Evolutionary conservation across 78 protist genomes (phyloP), one percentile per base, ranked within the genome.

Genomic region (Dictyostelium purpureum): DNA sequence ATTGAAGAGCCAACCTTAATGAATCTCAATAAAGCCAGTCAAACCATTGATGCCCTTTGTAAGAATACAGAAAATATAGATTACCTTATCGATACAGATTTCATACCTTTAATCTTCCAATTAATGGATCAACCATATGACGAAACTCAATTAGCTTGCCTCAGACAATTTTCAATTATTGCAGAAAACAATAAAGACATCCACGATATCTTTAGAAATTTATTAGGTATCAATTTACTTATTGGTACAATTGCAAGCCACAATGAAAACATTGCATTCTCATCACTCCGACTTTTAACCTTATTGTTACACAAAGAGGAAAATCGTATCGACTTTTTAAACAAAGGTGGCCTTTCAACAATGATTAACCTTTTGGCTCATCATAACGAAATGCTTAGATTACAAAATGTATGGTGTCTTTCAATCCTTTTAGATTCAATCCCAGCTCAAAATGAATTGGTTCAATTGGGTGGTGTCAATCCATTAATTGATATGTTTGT

Each of bases 401-500:
- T 85, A 1, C 92, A 85, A 47, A 45, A 73, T 10, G 47, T 85
- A 21, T 85, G 92, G 92, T 73, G 82, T 73, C 5, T 85, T 2
- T 47, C 92, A 1, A 16, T 85, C 24, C 28, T 85, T 21, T 45
- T 85, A 7, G 92, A 85, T 26, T 73, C 92, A 14, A 18, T 14
- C 7, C 51, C 38, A 0, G 49, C 37, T 26, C 92, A 85, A 47
- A 76, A 73, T n/a, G 92, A 85, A 47, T 57, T 85, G 14, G 66
- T 85, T 0, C 52, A 73, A 59, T 42, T 85, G 77, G 82, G 82
- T 59, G 92, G 92, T 24, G 82, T 56, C 12, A 54, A 85, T 9
- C 52, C 57, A 21, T n/a, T 85, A 2, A 37, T 85, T 21, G 92
- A 85, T 47, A 85, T 85, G 92, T 71, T 85, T 75, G 92, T 85